These are phyloP conservation scores for Balakata baccata DNA, from an alignment of 345 rosid species.

Conservation along the genomic window DNA sequence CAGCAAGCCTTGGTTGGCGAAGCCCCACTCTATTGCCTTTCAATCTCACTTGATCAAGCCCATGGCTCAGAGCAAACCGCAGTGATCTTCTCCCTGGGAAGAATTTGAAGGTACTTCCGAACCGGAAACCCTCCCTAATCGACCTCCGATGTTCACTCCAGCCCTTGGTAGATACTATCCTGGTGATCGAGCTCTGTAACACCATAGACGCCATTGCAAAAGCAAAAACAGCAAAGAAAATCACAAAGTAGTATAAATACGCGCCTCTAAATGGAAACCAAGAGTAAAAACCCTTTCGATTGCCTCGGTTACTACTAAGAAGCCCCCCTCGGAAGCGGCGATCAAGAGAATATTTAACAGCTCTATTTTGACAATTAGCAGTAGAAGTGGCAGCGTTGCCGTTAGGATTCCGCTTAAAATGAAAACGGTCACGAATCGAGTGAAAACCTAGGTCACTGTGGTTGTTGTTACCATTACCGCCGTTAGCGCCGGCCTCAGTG, in stretches of 20 bases:
- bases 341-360: slow-evolving; percentile 37
- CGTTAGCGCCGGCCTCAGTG: slow-evolving; percentile 13
- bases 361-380: slow-evolving; percentile 31
- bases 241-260: slow-evolving; percentile 53
- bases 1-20: slow-evolving; percentile 78
- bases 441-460: slow-evolving; percentile 29
- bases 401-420: slow-evolving; percentile 50
- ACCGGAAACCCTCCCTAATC: slow-evolving; percentile 41
- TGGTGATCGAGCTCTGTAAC: slow-evolving; percentile 72
- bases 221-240: slow-evolving; percentile 59
- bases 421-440: slow-evolving; percentile 68
- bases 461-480: slow-evolving; percentile 11
- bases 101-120: slow-evolving; percentile 65
- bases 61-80: slow-evolving; percentile 38
- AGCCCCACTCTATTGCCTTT: slow-evolving; percentile 53
- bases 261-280: slow-evolving; percentile 57
- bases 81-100: slow-evolving; percentile 39
- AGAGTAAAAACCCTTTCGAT: slow-evolving; percentile 56
- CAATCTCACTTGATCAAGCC: slow-evolving; percentile 53
- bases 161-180: slow-evolving; percentile 52
- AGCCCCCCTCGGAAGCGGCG: slow-evolving; percentile 39
- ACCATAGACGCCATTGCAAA: slow-evolving; percentile 71
- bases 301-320: slow-evolving; percentile 31
- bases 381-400: neutral
- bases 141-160: slow-evolving; percentile 37